These are phyloP conservation scores for Trypanosoma mega DNA, from an alignment of 208 protist species.

Conservation along the genomic window DNA sequence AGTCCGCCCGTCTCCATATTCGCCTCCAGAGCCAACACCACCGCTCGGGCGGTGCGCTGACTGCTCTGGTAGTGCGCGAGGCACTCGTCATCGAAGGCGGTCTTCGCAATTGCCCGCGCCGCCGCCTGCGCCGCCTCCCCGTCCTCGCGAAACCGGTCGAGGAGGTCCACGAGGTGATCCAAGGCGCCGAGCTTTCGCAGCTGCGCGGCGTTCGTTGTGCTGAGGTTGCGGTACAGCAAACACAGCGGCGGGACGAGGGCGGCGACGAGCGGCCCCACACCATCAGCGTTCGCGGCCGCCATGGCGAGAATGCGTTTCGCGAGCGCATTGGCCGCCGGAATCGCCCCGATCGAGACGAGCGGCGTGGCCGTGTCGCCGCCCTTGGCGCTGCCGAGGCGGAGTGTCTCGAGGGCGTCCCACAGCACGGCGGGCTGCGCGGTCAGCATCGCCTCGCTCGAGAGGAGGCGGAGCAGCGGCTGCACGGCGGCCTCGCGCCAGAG, in stretches of 20 bases:
- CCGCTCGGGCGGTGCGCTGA: constrained; percentile 31
- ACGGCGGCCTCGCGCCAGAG: constrained; percentile 42
- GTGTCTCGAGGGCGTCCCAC: constrained; percentile 29
- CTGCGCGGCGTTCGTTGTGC: constrained; percentile 24
- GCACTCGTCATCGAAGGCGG: constrained; percentile 57
- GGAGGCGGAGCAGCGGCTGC: constrained; percentile 40
- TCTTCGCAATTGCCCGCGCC: constrained; percentile 64
- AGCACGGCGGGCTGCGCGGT: constrained; percentile 22
- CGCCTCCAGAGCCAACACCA: constrained; percentile 31
- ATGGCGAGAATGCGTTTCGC: constrained; percentile 21
- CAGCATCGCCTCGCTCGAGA: constrained; percentile 25
- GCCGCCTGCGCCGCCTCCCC: constrained; percentile 48
- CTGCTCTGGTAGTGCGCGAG: constrained; percentile 30
- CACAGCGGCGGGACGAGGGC: constrained; percentile 32
- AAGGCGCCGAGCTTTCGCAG: constrained; percentile 44
- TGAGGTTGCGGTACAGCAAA: constrained; percentile 41
- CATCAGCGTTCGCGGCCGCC: background rate
- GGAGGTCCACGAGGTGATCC: constrained; percentile 35
- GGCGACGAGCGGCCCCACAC: constrained; percentile 4
- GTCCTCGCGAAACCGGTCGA: constrained; percentile 32
- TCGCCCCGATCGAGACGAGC: constrained; percentile 38
- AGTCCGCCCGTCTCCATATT: constrained; percentile 23
- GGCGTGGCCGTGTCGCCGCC: constrained; percentile 25
- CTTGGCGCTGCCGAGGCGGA: constrained; percentile 23
- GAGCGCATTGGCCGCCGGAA: constrained; percentile 34